Percentiles rank a stretch among this genome's conserved stretches.
Conservation (phyloP, 2,329 filamentous ascomycete species). For the Knufia fluminis region DNA sequence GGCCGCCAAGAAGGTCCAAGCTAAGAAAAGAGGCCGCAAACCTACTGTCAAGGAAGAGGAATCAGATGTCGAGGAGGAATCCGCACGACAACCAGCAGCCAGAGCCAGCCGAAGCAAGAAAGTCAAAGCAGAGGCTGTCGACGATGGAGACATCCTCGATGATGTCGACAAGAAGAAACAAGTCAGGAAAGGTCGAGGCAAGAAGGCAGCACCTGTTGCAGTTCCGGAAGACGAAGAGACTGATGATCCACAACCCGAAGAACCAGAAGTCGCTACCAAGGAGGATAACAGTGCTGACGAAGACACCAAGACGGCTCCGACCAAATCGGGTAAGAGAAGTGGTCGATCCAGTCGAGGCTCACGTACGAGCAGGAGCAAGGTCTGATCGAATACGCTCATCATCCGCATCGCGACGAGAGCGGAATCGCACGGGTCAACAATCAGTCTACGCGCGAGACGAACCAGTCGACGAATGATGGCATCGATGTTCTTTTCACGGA, state of each 20-base stretch:
- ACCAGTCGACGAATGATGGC: too few relatives aligned
- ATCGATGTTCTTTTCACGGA: too few relatives aligned
- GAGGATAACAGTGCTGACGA: background rate
- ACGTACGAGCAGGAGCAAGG: background rate
- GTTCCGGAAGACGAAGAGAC: slow-evolving; percentile 31
- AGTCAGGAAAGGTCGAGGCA: slow-evolving; percentile 1
- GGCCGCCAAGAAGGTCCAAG: background rate
- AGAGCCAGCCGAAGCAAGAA: slow-evolving; percentile 4
- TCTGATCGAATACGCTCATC: background rate
- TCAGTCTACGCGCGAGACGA: background rate
- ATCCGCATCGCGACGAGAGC: background rate
- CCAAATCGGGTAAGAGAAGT: background rate
- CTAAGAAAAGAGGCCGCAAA: background rate
- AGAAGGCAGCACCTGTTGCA: background rate
- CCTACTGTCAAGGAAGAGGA: slow-evolving; percentile 1
- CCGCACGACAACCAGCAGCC: background rate
- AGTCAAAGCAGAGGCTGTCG: slow-evolving; percentile 9
- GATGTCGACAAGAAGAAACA: slow-evolving; percentile 7
- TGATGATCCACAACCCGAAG: slow-evolving; percentile 33
- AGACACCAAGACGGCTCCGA: background rate
- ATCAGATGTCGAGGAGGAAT: background rate
- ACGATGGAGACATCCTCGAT: slow-evolving; percentile 10
- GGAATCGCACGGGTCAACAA: background rate
- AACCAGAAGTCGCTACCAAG: slow-evolving; percentile 28
- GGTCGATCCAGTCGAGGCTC: background rate